Conservation (phyloP, 306 rosid genomes). For the Casuarina equisetifolia region DNA sequence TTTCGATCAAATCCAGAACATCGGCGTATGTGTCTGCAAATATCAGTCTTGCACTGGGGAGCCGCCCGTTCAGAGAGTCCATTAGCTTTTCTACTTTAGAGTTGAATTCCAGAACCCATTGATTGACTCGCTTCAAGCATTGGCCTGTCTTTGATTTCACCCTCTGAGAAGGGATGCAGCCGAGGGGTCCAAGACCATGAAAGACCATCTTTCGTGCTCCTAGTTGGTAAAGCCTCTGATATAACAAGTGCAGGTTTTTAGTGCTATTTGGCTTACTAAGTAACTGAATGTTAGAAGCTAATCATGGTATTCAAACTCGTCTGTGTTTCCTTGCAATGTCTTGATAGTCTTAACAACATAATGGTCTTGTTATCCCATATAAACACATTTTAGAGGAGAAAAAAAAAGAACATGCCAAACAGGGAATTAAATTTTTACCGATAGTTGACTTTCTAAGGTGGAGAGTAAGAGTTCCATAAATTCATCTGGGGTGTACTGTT, state of each 20-base stretch:
- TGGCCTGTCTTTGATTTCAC: slow-evolving; percentile 65
- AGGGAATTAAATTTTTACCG: slow-evolving; percentile 24
- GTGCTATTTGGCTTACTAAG: not conserved
- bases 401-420: not conserved
- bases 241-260: not conserved
- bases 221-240: slow-evolving; percentile 57
- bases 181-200: slow-evolving; percentile 78
- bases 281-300: too few species aligned
- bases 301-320: too few species aligned
- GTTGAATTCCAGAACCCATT: slow-evolving; percentile 45
- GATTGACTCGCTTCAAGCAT: slow-evolving; percentile 67
- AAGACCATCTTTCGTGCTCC: slow-evolving; percentile 65
- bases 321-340: not conserved
- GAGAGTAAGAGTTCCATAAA: slow-evolving; percentile 51
- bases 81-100: slow-evolving; percentile 49
- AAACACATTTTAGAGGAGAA: too few species aligned
- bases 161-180: slow-evolving; percentile 94
- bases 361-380: too few species aligned
- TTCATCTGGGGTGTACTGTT: slow-evolving; percentile 78
- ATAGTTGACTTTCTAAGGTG: slow-evolving; percentile 56
- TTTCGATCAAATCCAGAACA: slow-evolving; percentile 60
- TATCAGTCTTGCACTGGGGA: slow-evolving; percentile 46
- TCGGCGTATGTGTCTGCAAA: slow-evolving; percentile 64
- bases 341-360: too few species aligned
- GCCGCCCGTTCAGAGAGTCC: slow-evolving; percentile 45